Evolutionary conservation across 2,329 filamentous ascomycete genomes (phyloP).

Genomic region (Ascochyta clinopodiicola): DNA sequence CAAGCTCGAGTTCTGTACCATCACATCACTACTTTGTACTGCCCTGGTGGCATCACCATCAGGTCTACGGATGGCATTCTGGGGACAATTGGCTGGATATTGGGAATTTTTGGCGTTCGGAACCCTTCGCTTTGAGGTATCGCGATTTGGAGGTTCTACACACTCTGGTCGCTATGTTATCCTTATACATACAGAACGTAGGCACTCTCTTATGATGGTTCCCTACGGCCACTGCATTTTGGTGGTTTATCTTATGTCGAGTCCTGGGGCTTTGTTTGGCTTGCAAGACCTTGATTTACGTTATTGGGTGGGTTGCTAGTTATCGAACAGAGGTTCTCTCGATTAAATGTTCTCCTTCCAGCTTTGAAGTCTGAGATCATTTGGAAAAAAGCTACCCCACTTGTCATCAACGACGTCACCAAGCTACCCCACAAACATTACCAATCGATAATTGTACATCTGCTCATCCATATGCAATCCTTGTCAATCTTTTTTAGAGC

Average conservation of each 20-base stretch:
- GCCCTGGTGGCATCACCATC: conserved; percentile 7
- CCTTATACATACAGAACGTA: conserved; percentile 7
- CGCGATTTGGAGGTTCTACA: not conserved
- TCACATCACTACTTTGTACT: conserved; percentile 10
- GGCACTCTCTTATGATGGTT: conserved; percentile 3
- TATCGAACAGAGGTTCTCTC: conserved; percentile 2
- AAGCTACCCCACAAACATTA: conserved; percentile 24
- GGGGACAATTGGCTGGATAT: conserved; percentile 1
- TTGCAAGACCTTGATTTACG: not conserved
- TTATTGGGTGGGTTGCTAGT: not conserved
- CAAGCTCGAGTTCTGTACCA: conserved; percentile 5
- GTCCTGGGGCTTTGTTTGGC: not conserved
- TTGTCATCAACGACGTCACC: conserved; percentile 20
- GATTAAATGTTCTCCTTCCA: too few relatives aligned
- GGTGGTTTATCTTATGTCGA: not conserved
- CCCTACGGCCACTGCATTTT: conserved; percentile 3
- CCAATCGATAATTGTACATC: not conserved
- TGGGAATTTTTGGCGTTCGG: conserved; percentile 7
- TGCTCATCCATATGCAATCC: not conserved
- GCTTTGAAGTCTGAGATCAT: too few relatives aligned
- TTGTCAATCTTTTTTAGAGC: not conserved
- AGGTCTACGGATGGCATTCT: not conserved
- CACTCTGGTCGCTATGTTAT: conserved; percentile 6
- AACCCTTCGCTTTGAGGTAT: not conserved
- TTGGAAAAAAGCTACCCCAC: conserved; percentile 24